phyloP scores from a whole-genome alignment of 192 early-diverging fungal species.

The Mortierella claussenii region DNA sequence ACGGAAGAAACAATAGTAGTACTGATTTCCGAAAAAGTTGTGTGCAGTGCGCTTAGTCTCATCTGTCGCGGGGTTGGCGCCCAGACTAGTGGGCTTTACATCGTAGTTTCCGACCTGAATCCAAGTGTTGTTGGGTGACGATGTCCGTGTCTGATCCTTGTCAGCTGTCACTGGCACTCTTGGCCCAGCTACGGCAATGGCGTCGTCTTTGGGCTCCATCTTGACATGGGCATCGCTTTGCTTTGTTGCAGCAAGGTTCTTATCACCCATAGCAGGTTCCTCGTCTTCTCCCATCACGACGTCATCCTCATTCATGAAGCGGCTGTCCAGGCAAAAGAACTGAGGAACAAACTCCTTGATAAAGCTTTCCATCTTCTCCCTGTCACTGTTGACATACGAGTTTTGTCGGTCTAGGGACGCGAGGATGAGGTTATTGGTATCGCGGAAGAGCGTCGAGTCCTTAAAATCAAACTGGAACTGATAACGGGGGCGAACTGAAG shows the following conservation, averaged over 20 bases:
- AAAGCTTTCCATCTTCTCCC: slow-evolving; percentile 81
- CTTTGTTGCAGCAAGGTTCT: slow-evolving; percentile 14
- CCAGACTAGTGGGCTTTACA: slow-evolving; percentile 54
- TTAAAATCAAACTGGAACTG: slow-evolving; percentile 87
- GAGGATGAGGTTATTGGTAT: slow-evolving; percentile 80
- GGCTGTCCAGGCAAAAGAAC: slow-evolving; percentile 71
- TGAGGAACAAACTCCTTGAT: slow-evolving; percentile 76
- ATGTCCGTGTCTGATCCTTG: slow-evolving; percentile 36
- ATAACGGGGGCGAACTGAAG: slow-evolving; percentile 57
- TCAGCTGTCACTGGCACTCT: slow-evolving; percentile 50
- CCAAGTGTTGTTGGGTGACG: slow-evolving; percentile 46
- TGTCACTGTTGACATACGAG: slow-evolving; percentile 64
- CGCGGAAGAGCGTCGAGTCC: slow-evolving; percentile 79
- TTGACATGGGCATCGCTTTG: slow-evolving; percentile 42
- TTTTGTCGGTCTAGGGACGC: slow-evolving; percentile 74
- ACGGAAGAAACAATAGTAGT: slow-evolving; percentile 90
- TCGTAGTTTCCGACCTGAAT: slow-evolving; percentile 52
- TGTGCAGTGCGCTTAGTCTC: slow-evolving; percentile 46
- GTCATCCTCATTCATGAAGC: slow-evolving; percentile 62
- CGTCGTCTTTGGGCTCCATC: slow-evolving; percentile 36
- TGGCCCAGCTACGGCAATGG: slow-evolving; percentile 33
- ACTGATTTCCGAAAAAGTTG: slow-evolving; percentile 89
- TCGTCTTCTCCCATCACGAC: slow-evolving; percentile 61
- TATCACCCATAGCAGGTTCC: slow-evolving; percentile 42
- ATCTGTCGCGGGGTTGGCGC: slow-evolving; percentile 28